Base-by-base conservation (phyloP, 2,329 filamentous ascomycete genomes). In the Dactylellina sp. region DNA sequence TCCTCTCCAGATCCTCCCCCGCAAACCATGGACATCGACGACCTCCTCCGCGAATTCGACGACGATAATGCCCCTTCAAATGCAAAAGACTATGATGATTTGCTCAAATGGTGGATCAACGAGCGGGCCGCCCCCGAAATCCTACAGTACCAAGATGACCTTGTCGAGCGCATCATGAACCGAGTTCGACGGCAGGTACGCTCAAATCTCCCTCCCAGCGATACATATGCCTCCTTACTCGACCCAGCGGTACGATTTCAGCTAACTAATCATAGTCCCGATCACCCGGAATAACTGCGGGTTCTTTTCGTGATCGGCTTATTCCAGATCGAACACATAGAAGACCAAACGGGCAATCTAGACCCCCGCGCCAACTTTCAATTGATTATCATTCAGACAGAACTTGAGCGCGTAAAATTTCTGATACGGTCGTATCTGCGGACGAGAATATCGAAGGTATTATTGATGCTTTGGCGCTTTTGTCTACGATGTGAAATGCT, bases 381-480 rank as follows among this genome's bases (percentile, higher is more conserved):
- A 75, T 89, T 98, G 79, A 97, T 97, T 53, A 90, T 99, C 75
- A 89, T 97, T 62, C 95, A 99, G 84, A 98, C 96, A 5, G 95
- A 99, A 83, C 87, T 99, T 62, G 93, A 97, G 81, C 86, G 95
- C 49, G 96, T 91, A 82, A 97, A 97, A 83, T 99, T 93, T 79
- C 85, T 99, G 20, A 87, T 98, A 16, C 86, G 95, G 74, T 90
- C 91, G 76, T 90, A 94, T 76, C 82, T 99, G 64, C 86, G 96
- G 60, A 89, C 91, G 7, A 86, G 95, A n/a, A 89, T 98, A 66
- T 88, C 91, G 61, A 98, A 99, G 86, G 91, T 92, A 80, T 78
- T 81, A 79, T 11, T 1, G 2, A 77, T 78, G 25, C 78, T 77
- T 72, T 79, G 75, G 50, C 75, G 76, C 22, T 42, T 49, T 59